Conservation (phyloP, 2,329 filamentous ascomycete species). For the Penicillium capsulatum region DNA sequence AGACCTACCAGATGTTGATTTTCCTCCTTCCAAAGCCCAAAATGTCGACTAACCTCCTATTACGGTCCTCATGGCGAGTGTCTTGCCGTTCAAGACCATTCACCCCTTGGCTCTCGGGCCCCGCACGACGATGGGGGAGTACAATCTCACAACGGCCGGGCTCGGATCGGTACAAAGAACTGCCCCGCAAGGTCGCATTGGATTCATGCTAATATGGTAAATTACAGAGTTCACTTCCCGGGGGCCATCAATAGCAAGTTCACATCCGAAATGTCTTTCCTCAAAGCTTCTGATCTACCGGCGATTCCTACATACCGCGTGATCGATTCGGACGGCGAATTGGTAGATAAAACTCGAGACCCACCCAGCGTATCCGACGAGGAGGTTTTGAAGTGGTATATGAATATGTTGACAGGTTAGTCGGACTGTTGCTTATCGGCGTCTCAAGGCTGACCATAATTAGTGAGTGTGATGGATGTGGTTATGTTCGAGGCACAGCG, state of each 20-base stretch:
- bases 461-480: constrained; percentile 81
- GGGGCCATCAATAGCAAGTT: constrained; percentile 96
- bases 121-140: constrained; percentile 45
- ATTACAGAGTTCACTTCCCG: constrained; percentile 64
- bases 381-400: constrained; percentile 59
- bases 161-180: constrained; percentile 53
- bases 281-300: constrained; percentile 64
- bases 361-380: constrained; percentile 61
- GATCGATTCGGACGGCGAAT: constrained; percentile 79
- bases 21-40: background rate
- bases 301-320: constrained; percentile 88
- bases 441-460: constrained; percentile 9
- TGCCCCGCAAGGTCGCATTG: background rate
- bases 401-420: constrained; percentile 59
- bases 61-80: too few species aligned
- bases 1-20: background rate
- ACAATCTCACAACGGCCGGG: constrained; percentile 56
- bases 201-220: constrained; percentile 9
- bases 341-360: constrained; percentile 69
- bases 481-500: constrained; percentile 98
- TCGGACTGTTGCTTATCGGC: background rate
- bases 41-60: too few species aligned
- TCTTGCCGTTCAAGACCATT: background rate
- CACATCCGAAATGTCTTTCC: constrained; percentile 72
- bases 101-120: constrained; percentile 1